Evolutionary conservation across 441 rosid species (phyloP).

Genomic region (Syzygium syzygioides): DNA sequence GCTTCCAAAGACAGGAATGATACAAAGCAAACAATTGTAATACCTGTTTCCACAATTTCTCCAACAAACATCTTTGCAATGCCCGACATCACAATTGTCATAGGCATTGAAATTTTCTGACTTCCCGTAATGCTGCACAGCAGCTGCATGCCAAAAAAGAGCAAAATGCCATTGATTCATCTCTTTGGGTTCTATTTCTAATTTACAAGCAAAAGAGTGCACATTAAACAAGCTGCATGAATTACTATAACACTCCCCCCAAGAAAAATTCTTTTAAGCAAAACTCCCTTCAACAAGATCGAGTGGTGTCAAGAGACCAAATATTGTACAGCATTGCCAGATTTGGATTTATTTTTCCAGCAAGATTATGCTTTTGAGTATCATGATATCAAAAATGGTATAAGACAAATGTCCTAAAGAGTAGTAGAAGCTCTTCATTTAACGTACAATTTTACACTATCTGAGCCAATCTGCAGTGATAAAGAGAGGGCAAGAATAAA

Average conservation of each 20-base stretch:
- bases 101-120: slow-evolving; percentile 74
- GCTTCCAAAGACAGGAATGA: not conserved
- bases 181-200: not conserved
- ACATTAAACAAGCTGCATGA: not conserved
- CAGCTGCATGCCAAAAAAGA: slow-evolving; percentile 42
- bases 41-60: slow-evolving; percentile 94
- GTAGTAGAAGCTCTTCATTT: not conserved
- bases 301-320: not conserved
- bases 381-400: not conserved
- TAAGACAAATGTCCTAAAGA: not conserved
- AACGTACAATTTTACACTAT: not conserved
- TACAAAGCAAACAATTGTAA: not conserved
- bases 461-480: not conserved
- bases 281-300: not conserved
- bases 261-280: not conserved
- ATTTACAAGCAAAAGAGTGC: not conserved
- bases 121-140: slow-evolving; percentile 65
- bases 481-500: not conserved
- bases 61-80: slow-evolving; percentile 98
- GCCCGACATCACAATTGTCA: slow-evolving; percentile 82
- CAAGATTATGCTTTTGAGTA: not conserved
- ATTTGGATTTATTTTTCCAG: not conserved
- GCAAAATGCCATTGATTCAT: not conserved
- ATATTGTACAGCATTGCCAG: not conserved
- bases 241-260: not conserved